A percentile compares a stretch with the other conserved stretches of the same genome.
These are phyloP conservation scores for Fusarium sp. DNA, from an alignment of 2,329 filamentous ascomycete genomes.

Conservation along the genomic window DNA sequence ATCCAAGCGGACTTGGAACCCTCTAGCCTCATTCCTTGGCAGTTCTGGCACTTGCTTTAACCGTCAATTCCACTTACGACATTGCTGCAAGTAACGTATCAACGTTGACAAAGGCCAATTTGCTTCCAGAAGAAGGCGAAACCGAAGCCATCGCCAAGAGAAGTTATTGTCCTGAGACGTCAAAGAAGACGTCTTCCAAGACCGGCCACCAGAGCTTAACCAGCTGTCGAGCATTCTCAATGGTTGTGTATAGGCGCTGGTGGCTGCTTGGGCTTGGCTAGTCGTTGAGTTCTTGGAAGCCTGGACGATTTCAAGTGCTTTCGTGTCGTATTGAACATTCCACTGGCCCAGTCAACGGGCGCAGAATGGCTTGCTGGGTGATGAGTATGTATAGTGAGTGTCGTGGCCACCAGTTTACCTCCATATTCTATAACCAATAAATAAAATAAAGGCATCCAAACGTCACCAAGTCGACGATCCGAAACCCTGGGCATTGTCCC, in stretches of 20 bases:
- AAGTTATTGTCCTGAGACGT: conserved; percentile 14
- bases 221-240: conserved; percentile 5
- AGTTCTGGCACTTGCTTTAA: conserved; percentile 9
- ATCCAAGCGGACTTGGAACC: background rate
- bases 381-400: background rate
- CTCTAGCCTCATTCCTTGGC: conserved; percentile 19
- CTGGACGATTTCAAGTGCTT: conserved; percentile 7
- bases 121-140: conserved; percentile 19
- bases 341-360: background rate
- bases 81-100: background rate
- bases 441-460: background rate
- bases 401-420: background rate
- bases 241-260: conserved; percentile 16
- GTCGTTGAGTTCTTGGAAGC: conserved; percentile 1
- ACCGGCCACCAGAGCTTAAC: conserved; percentile 1
- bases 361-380: background rate
- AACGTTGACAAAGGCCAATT: background rate
- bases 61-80: conserved; percentile 18
- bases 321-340: conserved; percentile 18
- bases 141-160: background rate
- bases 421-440: background rate
- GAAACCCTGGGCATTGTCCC: background rate
- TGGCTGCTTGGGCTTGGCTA: conserved; percentile 28
- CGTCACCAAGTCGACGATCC: background rate
- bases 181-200: conserved; percentile 3